Evolutionary conservation across 2,329 filamentous ascomycete genomes (phyloP).

Genomic region (Volutella citrinella): DNA sequence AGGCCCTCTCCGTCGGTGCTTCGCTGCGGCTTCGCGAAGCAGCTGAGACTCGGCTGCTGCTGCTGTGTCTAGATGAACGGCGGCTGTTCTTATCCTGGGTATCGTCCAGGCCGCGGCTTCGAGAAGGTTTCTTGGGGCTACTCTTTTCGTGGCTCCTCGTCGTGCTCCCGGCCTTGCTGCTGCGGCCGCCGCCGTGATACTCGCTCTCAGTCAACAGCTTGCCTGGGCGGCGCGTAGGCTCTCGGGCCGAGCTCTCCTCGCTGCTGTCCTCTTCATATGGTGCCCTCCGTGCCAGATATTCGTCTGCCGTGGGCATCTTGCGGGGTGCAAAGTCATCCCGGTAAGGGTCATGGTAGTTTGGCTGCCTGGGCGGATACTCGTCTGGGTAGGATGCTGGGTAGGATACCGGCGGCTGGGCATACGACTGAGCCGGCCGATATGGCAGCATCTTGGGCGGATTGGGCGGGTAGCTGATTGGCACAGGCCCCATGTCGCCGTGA

Average conservation of each 20-base stretch:
- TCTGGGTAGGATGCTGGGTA: slow-evolving; percentile 21
- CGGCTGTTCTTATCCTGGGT: slow-evolving; percentile 31
- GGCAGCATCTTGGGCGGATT: slow-evolving; percentile 17
- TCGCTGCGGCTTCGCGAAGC: slow-evolving; percentile 41
- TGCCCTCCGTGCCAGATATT: neutral
- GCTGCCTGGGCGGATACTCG: slow-evolving; percentile 18
- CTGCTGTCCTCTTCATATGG: slow-evolving; percentile 20
- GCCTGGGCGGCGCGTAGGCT: slow-evolving; percentile 10
- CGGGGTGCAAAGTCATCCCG: slow-evolving; percentile 18
- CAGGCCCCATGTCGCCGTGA: slow-evolving; percentile 16
- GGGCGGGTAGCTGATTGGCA: slow-evolving; percentile 17
- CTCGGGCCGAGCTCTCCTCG: no score
- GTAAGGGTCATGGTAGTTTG: no score
- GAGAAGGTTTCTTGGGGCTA: slow-evolving; percentile 20
- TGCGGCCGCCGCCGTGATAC: no score
- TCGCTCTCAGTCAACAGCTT: no score
- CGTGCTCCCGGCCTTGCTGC: slow-evolving; percentile 16
- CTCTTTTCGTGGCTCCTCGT: slow-evolving; percentile 13
- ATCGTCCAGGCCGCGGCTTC: slow-evolving; percentile 26
- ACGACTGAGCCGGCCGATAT: slow-evolving; percentile 17
- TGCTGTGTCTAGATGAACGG: slow-evolving; percentile 13
- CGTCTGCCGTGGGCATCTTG: slow-evolving; percentile 1
- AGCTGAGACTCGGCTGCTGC: slow-evolving; percentile 16
- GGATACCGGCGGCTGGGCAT: slow-evolving; percentile 15
- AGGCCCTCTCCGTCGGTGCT: slow-evolving; percentile 30